Conservation (phyloP, 1,284 basidiomycete species). For the Ganoderma lucidum region DNA sequence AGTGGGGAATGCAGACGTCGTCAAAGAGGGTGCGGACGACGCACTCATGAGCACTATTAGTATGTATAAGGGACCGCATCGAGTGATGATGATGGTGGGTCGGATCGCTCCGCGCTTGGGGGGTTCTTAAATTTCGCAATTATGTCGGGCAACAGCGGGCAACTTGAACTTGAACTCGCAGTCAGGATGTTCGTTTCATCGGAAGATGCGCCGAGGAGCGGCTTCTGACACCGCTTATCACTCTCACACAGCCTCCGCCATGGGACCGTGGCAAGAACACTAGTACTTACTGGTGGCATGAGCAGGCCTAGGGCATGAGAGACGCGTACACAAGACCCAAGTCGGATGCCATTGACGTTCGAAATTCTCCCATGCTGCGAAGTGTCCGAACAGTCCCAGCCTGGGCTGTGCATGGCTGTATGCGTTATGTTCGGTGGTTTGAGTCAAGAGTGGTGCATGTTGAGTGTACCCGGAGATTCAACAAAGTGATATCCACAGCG, state of each 20-base stretch:
- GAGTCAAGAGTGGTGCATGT: background rate
- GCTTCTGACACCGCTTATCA: background rate
- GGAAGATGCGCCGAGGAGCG: background rate
- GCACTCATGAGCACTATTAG: background rate
- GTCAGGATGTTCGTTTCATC: background rate
- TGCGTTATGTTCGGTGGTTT: background rate
- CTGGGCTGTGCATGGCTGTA: background rate
- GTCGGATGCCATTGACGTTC: background rate
- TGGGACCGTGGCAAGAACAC: background rate
- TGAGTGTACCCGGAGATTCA: background rate
- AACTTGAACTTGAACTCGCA: no score
- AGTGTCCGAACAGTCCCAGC: background rate
- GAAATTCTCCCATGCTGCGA: background rate
- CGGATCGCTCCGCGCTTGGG: background rate
- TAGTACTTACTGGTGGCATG: no score
- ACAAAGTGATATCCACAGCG: background rate
- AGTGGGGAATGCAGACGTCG: background rate
- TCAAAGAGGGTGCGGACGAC: background rate
- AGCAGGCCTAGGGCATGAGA: background rate
- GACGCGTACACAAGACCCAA: background rate
- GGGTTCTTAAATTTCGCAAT: background rate
- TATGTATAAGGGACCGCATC: background rate
- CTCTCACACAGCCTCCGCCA: background rate
- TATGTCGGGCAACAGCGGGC: background rate
- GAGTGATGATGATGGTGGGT: constrained; percentile 1